phyloP scores from a whole-genome alignment of 257 asterid species.

The Misopates orontium region DNA sequence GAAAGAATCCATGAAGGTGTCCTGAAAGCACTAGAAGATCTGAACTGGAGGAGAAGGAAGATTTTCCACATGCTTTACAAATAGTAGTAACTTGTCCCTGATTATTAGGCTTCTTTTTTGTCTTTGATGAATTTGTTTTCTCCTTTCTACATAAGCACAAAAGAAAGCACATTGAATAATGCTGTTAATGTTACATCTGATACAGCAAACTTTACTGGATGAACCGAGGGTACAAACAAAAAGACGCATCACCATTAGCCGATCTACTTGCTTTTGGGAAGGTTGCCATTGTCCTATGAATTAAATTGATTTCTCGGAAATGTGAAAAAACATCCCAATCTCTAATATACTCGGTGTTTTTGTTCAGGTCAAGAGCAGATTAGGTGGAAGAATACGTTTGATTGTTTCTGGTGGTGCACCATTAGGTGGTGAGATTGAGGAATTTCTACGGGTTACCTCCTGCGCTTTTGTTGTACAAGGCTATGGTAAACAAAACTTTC shows the following conservation, averaged over 20 bases:
- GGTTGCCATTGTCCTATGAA: conserved; percentile 39
- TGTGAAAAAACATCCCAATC: neutral
- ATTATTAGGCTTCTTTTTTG: conserved; percentile 3
- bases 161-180: conserved; percentile 5
- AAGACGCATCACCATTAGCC: conserved; percentile 76
- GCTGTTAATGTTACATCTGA: conserved; percentile 27
- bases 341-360: conserved; percentile 19
- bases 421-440: conserved; percentile 84
- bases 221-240: conserved; percentile 87
- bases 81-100: conserved; percentile 41
- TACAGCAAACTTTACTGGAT: conserved; percentile 92
- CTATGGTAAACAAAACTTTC: conserved; percentile 57
- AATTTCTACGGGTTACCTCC: conserved; percentile 84
- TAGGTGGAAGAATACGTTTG: conserved; percentile 91
- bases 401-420: conserved; percentile 98
- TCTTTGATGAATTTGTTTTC: conserved; percentile 12
- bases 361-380: conserved; percentile 68
- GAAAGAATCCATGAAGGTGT: conserved; percentile 93
- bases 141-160: neutral
- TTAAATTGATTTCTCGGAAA: neutral
- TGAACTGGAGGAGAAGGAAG: conserved; percentile 79
- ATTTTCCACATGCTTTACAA: conserved; percentile 74
- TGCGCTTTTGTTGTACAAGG: conserved; percentile 96
- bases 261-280: conserved; percentile 93
- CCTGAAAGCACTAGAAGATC: conserved; percentile 78